A percentile compares a stretch with the other conserved stretches of the same genome.
These are phyloP conservation scores for Sporothrix curviconia DNA, from an alignment of 2,329 filamentous ascomycete species.

Conservation along the genomic window DNA sequence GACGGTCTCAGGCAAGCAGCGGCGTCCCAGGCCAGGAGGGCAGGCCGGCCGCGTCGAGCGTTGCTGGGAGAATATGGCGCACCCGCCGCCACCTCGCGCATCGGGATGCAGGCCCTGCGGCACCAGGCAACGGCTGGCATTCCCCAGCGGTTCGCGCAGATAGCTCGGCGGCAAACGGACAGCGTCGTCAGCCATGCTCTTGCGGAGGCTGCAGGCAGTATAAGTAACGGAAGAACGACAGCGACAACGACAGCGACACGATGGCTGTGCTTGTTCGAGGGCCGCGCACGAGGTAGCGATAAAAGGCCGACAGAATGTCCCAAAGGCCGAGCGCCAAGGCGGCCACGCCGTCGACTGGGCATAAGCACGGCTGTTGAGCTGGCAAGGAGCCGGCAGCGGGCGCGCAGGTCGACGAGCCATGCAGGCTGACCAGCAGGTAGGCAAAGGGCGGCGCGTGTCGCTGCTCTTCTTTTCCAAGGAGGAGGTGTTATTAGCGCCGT, in stretches of 20 bases:
- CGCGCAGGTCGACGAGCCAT: constrained; percentile 60
- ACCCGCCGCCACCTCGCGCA: constrained; percentile 42
- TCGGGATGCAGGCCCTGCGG: constrained; percentile 54
- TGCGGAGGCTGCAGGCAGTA: constrained; percentile 56
- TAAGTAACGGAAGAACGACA: no score
- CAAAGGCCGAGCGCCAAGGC: constrained; percentile 55
- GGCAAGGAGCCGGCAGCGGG: constrained; percentile 53
- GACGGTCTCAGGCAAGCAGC: constrained; percentile 39
- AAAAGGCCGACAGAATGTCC: no score
- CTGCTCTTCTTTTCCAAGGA: not conserved
- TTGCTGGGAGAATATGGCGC: no score
- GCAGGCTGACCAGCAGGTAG: constrained; percentile 57
- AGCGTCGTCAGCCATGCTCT: constrained; percentile 57
- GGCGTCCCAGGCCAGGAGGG: constrained; percentile 55
- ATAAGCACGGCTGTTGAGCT: constrained; percentile 45
- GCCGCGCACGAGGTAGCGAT: constrained; percentile 50
- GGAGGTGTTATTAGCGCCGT: constrained; percentile 14
- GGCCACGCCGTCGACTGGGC: constrained; percentile 46
- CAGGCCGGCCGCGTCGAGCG: constrained; percentile 25
- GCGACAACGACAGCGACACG: constrained; percentile 19
- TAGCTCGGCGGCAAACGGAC: constrained; percentile 57
- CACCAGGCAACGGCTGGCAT: constrained; percentile 57
- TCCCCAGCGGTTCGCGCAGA: constrained; percentile 64
- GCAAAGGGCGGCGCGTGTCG: constrained; percentile 46
- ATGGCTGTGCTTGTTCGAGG: constrained; percentile 45